These are phyloP conservation scores for Colletotrichum somersetense DNA, from an alignment of 2,329 filamentous ascomycete species.

Conservation along the genomic window DNA sequence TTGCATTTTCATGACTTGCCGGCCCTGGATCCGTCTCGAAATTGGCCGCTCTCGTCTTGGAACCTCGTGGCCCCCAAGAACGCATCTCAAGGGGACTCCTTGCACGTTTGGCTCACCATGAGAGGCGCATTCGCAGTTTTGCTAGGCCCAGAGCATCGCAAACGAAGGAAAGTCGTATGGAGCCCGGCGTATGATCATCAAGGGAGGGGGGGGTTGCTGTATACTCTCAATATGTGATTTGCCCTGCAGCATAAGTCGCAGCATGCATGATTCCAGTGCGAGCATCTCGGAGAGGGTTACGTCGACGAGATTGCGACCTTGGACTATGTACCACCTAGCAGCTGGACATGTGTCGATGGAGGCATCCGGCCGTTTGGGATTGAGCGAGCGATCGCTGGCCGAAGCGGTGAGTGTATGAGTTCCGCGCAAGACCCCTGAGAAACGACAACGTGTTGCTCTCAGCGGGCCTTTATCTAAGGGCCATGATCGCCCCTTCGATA, in stretches of 20 bases:
- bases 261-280: slow-evolving; percentile 1
- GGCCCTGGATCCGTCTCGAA: neutral
- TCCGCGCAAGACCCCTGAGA: neutral
- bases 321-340: slow-evolving; percentile 33
- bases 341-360: slow-evolving; percentile 28
- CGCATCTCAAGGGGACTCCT: slow-evolving; percentile 14
- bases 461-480: slow-evolving; percentile 10
- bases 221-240: slow-evolving; percentile 16
- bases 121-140: neutral
- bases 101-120: neutral
- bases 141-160: neutral
- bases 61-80: slow-evolving; percentile 7
- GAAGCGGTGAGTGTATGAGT: neutral
- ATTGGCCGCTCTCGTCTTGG: slow-evolving; percentile 13
- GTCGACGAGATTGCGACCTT: neutral
- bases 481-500: neutral
- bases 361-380: neutral
- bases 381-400: slow-evolving; percentile 5
- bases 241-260: slow-evolving; percentile 24
- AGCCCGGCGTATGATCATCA: slow-evolving; percentile 25
- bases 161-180: neutral
- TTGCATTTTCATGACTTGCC: neutral
- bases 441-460: neutral
- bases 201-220: slow-evolving; percentile 22
- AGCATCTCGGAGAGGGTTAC: slow-evolving; percentile 2